Base-by-base conservation (phyloP, 129 eudicot genomes). In the Ambrosia artemisiifolia region DNA sequence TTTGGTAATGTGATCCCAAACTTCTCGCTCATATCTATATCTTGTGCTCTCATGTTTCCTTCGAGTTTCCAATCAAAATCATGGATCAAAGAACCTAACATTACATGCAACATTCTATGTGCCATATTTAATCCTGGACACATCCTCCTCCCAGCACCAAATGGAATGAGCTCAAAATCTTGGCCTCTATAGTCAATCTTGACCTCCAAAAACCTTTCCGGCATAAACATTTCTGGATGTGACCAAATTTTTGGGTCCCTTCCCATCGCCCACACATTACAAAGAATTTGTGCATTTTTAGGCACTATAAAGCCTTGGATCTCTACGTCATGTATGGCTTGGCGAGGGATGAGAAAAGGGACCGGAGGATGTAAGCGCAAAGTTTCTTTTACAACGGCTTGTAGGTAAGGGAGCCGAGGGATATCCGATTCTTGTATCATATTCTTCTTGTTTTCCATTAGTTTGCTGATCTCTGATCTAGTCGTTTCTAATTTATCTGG, bases 231-330 rank as follows among this genome's bases (percentile, higher is more conserved):
- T 24, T 79, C 78, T 9, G 85, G 73, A 51, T 78, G 8, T 0
- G 68, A 19, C 88, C 91, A 83, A 13, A 72, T 3, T 2, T 60
- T 63, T 3, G 85, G 56, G 54, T 86, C 91, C 46, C 82, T 56
- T 0, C 91, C 88, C 32, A 62, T 77, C 1, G 86, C 85, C 86
- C 91, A 86, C 33, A 77, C 75, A 35, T 86, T 83, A 55, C 85
- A 64, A 33, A 83, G 53, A 7, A 86, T 30, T 54, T 83, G 80
- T 5, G 91, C 80, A 20, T 72, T 65, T 65, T 80, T 75, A 3
- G 91, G 91, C 28, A 83, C 65, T 0, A 71, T 35, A 61, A 74
- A 86, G 36, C 82, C 82, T 10, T 75, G 50, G 34, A 86, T 24
- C 50, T 86, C 76, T n/a, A 71, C 17, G 14, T 86, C 78, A 2